Evolutionary conservation across 192 early-diverging fungal genomes (phyloP), one percentile per base, ranked within the genome.

Genomic region (Mortierella claussenii): DNA sequence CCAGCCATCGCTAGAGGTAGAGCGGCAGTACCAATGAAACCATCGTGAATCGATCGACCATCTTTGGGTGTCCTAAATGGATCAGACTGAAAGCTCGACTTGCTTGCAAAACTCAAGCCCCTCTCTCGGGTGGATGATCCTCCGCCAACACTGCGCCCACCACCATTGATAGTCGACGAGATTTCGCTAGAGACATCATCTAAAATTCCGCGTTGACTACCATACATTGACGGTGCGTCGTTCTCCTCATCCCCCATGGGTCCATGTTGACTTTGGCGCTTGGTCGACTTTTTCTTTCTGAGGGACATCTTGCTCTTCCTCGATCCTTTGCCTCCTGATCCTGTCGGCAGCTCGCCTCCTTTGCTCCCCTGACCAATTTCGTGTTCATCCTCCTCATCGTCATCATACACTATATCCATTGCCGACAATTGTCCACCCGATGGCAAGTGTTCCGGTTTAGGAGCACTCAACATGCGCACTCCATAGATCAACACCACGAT

Each of bases 401-500:
- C 60, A 51, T 55, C 55, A 20, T 68, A 56, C 5, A 23, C 12
- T 24, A 3, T 51, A 44, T 58, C 64, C 1, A 33, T 21, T 4
- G 56, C 1, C 15, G 45, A 57, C 32, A 50, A 21, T n/a, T 32
- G 52, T 12, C n/a, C 69, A 12, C 45, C 52, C 3, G 50, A 31
- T 24, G 68, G 45, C 32, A 54, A 20, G 26, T 49, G 55, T 20
- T 69, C 74, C 7, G 75, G 60, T 48, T 85, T 85, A 0, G 81
- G 68, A 5, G 67, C 62, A 45, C 83, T 85, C 24, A 88, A 66
- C 37, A 88, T 63, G 6, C 54, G 75, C 12, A 88, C 87, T 11
- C 87, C 87, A 60, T 83, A 86, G 23, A 88, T 84, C 1, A 88
- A 55, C 2, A 67, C 68, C 7, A 36, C 79, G n/a, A 88, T 86